Conservation (phyloP, 306 rosid genomes). For the Rosa persica region DNA sequence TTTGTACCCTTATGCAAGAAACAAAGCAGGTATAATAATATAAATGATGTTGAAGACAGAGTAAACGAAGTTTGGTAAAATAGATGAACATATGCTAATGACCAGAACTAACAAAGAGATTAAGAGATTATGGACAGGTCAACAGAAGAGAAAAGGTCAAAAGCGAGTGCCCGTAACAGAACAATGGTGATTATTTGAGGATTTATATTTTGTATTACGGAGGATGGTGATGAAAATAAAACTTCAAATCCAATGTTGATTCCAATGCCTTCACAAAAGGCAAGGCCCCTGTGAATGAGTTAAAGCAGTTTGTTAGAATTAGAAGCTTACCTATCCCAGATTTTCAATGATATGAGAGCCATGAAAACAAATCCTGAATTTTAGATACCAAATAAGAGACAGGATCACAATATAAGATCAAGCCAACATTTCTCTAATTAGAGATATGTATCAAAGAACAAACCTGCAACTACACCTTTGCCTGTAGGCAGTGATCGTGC, state of each 20-base stretch:
- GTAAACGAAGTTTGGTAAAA: neutral
- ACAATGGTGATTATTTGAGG: neutral
- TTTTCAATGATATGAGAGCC: neutral
- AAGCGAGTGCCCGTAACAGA: too few species aligned
- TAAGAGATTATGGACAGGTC: neutral
- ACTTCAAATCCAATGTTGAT: neutral
- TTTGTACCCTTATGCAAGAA: neutral
- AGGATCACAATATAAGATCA: too few species aligned
- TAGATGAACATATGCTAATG: neutral
- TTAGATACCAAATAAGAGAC: neutral
- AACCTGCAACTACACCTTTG: too few species aligned
- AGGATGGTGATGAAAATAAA: neutral
- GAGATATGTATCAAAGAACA: neutral
- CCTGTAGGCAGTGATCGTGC: too few species aligned
- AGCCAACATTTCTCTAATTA: too few species aligned
- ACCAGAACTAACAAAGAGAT: neutral
- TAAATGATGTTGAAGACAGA: neutral
- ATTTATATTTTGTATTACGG: neutral
- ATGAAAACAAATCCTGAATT: neutral
- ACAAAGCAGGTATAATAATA: neutral
- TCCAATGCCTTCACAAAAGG: too few species aligned
- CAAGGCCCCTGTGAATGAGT: too few species aligned
- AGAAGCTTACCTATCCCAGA: neutral
- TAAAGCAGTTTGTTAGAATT: neutral
- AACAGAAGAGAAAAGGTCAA: neutral